Base-by-base conservation (phyloP, 139 green algal species). In the Yamagishiella unicocca region DNA sequence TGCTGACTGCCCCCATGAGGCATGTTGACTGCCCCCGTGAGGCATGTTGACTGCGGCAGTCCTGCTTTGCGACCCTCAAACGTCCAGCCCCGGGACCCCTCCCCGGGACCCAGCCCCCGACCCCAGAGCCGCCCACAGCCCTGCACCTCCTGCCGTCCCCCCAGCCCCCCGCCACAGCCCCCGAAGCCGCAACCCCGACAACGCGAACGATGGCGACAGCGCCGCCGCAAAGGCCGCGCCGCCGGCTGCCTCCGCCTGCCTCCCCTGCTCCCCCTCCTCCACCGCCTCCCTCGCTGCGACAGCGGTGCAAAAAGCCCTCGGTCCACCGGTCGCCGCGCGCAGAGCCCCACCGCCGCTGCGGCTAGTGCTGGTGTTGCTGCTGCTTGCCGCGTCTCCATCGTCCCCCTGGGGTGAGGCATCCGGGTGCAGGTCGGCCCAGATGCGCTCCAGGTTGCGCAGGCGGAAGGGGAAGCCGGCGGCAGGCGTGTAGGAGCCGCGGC, bases 381-480 rank as follows among this genome's bases (percentile, higher is more conserved):
- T 50, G 68, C 37, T 76, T 76, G 33, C 64, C 27, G 33, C 64
- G 64, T 35, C 76, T 55, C 40, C 70, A 0, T 78, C 70, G 2
- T 35, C 38, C 25, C 5, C 42, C 4, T 38, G 1, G 9, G 38
- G 70, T 12, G 70, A 7, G 12, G 45, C 46, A 35, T 83, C 76
- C 76, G 77, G 55, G 53, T 50, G 38, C 77, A 84, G 14, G 2
- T 37, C 37, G 19, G 80, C 64, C 81, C 81, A 87, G 27, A 70
- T 38, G 12, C 64, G 43, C 81, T 87, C 81, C 46, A 87, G 64
- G 25, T 68, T 27, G 4, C 45, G 43, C 7, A 54, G 3, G 2
- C 81, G 81, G 82, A 72, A 80, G 1, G 82, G 82, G 68, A 87
- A 87, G 50, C 67, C 82, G 0, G 19, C 46, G 37, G 46, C 53